A percentile compares a stretch with the other conserved stretches of the same genome.
Evolutionary conservation across 768 basidiomycete species (phyloP).

Genomic region (Coprinopsis cinerea): DNA sequence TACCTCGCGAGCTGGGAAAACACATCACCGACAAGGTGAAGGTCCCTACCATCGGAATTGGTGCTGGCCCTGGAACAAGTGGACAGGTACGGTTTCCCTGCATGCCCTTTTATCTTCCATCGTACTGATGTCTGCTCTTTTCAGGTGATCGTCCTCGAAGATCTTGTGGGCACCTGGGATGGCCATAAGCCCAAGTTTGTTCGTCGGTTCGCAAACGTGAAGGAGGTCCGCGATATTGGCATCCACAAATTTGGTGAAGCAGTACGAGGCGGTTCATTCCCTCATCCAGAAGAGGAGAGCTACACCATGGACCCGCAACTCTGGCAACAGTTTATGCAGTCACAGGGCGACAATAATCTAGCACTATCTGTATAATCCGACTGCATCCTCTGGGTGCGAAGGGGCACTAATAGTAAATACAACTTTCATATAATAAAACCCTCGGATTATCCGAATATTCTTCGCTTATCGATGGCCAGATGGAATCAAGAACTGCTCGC

Average conservation of each 20-base stretch:
- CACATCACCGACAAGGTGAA: conserved; percentile 64
- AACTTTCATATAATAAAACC: too few relatives aligned
- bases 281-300: conserved; percentile 62
- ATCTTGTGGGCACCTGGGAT: conserved; percentile 78
- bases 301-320: conserved; percentile 74
- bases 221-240: conserved; percentile 56
- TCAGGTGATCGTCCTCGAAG: conserved; percentile 88
- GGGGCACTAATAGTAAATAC: too few relatives aligned
- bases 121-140: neutral
- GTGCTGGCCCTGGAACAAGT: conserved; percentile 76
- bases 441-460: too few relatives aligned
- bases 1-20: conserved; percentile 72
- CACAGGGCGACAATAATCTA: neutral
- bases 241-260: conserved; percentile 67
- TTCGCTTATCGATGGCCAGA: too few relatives aligned
- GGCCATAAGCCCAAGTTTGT: conserved; percentile 91
- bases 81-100: conserved; percentile 53
- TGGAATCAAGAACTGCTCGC: too few relatives aligned
- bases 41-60: conserved; percentile 93
- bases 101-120: neutral
- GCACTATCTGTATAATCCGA: neutral
- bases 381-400: too few relatives aligned
- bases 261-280: conserved; percentile 75
- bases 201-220: conserved; percentile 76
- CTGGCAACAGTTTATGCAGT: conserved; percentile 57